A percentile compares a stretch with the other conserved stretches of the same genome.
Evolutionary conservation across 352 stramenopile genomes (phyloP).

Genomic region (Phytophthora hybrid): DNA sequence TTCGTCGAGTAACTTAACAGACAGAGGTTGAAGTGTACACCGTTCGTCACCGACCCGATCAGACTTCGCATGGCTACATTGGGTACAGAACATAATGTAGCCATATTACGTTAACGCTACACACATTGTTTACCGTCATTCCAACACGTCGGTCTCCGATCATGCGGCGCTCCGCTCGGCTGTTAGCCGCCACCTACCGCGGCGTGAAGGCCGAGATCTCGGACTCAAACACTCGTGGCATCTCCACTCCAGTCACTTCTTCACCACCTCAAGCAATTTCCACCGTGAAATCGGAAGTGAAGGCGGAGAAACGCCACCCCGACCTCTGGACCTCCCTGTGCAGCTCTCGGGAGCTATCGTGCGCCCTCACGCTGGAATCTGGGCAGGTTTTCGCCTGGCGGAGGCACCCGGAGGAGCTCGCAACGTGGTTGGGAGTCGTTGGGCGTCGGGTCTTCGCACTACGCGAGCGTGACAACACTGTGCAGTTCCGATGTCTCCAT

Average conservation of each 20-base stretch:
- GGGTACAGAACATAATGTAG: not conserved
- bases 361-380: slow-evolving; percentile 55
- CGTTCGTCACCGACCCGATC: slow-evolving; percentile 2
- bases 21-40: not conserved
- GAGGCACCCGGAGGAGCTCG: slow-evolving; percentile 4
- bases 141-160: not conserved
- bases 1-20: not conserved
- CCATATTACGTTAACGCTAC: slow-evolving; percentile 18
- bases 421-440: slow-evolving; percentile 66
- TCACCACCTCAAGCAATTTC: slow-evolving; percentile 21
- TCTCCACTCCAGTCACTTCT: not conserved
- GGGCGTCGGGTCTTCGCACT: slow-evolving; percentile 54
- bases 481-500: slow-evolving; percentile 74
- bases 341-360: slow-evolving; percentile 53
- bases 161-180: slow-evolving; percentile 43
- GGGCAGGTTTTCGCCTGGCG: slow-evolving; percentile 63
- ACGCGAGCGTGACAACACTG: slow-evolving; percentile 45
- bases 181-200: slow-evolving; percentile 18
- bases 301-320: slow-evolving; percentile 11
- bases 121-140: slow-evolving; percentile 19
- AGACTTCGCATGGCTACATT: not conserved
- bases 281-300: slow-evolving; percentile 7
- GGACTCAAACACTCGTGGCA: not conserved
- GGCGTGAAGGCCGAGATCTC: slow-evolving; percentile 17
- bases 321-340: slow-evolving; percentile 59